A percentile compares a stretch with the other conserved stretches of the same genome.
Conservation (phyloP, 2,329 filamentous ascomycete genomes). For the Exophiala sideris region DNA sequence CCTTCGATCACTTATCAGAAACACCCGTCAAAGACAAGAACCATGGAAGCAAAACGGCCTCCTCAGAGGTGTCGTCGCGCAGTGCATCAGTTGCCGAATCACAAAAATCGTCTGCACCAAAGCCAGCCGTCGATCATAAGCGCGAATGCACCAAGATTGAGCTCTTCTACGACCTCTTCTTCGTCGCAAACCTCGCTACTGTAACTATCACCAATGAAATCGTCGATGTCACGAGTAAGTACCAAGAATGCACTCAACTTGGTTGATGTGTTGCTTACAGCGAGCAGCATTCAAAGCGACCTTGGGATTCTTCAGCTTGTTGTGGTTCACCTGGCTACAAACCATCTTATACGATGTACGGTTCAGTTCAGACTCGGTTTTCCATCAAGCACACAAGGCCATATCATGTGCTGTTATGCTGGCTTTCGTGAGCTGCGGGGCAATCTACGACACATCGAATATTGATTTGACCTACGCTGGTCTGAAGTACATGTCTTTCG, state of each 20-base stretch:
- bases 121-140: too few relatives aligned
- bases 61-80: too few relatives aligned
- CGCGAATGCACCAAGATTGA: conserved; percentile 54
- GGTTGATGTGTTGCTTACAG: conserved; percentile 25
- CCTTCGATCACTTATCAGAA: too few relatives aligned
- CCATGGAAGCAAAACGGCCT: too few relatives aligned
- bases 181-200: conserved; percentile 63
- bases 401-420: conserved; percentile 61
- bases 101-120: too few relatives aligned
- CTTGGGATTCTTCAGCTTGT: conserved; percentile 55
- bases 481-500: conserved; percentile 42
- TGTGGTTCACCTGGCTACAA: conserved; percentile 67
- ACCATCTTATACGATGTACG: conserved; percentile 63
- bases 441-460: conserved; percentile 42
- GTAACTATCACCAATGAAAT: conserved; percentile 44
- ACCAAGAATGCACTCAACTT: background rate
- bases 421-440: conserved; percentile 60
- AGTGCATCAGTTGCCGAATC: too few relatives aligned
- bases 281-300: conserved; percentile 39
- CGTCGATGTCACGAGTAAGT: background rate
- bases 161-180: conserved; percentile 60
- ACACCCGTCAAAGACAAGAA: too few relatives aligned
- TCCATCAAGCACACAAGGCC: conserved; percentile 58
- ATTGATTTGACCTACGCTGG: conserved; percentile 41
- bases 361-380: conserved; percentile 62